phyloP scores from a whole-genome alignment of 495 filamentous ascomycete genomes.

The Achaetomiella virescens region DNA sequence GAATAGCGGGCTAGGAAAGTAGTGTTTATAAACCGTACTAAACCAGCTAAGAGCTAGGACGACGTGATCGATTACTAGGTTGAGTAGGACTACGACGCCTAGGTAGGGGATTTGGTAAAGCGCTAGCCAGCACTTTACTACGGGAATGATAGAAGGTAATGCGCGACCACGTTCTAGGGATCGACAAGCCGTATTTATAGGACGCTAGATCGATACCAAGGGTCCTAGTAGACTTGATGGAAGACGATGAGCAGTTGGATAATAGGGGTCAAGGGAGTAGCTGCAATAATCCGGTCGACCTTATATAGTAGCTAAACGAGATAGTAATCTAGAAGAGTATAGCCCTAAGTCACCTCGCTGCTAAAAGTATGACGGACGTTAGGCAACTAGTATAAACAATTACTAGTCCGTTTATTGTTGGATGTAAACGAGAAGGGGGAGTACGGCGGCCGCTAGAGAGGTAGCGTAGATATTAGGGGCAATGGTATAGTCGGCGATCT shows the following conservation, averaged over 20 bases:
- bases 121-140: slow-evolving; percentile 11
- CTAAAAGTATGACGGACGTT: too few species aligned
- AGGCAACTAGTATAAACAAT: too few species aligned
- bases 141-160: background rate
- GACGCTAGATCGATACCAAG: slow-evolving; percentile 3
- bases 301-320: slow-evolving; percentile 5
- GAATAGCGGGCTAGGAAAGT: slow-evolving; percentile 11
- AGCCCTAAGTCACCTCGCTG: background rate
- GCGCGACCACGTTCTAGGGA: background rate
- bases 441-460: too few species aligned
- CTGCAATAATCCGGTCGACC: slow-evolving; percentile 11
- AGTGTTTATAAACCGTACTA: slow-evolving; percentile 13
- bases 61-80: slow-evolving; percentile 15
- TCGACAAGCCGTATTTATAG: background rate
- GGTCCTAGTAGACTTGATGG: slow-evolving; percentile 9
- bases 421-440: too few species aligned
- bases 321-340: background rate
- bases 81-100: slow-evolving; percentile 14
- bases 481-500: too few species aligned
- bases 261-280: slow-evolving; percentile 9
- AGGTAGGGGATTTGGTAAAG: slow-evolving; percentile 11
- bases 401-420: too few species aligned
- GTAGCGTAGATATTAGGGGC: too few species aligned
- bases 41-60: slow-evolving; percentile 10
- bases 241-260: slow-evolving; percentile 6